Evolutionary conservation across 169 alveolate species (phyloP), one percentile per base, ranked within the genome.

Genomic region (Ichthyophthirius multifiliis): DNA sequence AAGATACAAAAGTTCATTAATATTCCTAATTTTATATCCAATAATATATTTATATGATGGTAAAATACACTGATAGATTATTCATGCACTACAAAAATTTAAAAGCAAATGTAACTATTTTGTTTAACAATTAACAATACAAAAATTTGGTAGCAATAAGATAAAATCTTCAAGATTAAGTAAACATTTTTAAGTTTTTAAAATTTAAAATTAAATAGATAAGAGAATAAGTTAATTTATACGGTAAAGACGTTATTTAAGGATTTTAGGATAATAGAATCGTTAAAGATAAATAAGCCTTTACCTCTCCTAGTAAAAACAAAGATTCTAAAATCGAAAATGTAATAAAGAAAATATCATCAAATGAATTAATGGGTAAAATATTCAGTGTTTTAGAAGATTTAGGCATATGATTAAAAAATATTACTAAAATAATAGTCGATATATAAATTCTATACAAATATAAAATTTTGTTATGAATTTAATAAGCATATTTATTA

Each of bases 1-100:
- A 4, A 71, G 78, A 64, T 4, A 75, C 7, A 32, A 37, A 15
- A 75, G 41, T 37, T 75, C 82, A 3, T 4, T 84, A 0, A 20
- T 74, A 6, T 89, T 89, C 86, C 74, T 80, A 27, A 35, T 89
- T 18, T 62, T 75, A 44, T 89, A 81, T 87, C 94, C 94, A n/a
- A n/a, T n/a, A n/a, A n/a, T n/a, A n/a, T 3, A 15, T 86, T 39
- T 85, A 85, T 48, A 55, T 55, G 23, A 55, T 27, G 15, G 71
- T 55, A 55, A 55, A 5, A 55, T 55, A 55, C 2, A 47, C 77
- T 31, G 94, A 89, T 65, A 86, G 86, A 15, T 63, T 86, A 32
- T 62, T 39, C 15, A 64, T 45, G 31, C 65, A 83, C 55, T 81
- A 73, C 5, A 71, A 77, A 30, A 74, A 63, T 18, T 64, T 89